Evolutionary conservation across 495 filamentous ascomycete species (phyloP).

Genomic region (Cenococcum geophilum): DNA sequence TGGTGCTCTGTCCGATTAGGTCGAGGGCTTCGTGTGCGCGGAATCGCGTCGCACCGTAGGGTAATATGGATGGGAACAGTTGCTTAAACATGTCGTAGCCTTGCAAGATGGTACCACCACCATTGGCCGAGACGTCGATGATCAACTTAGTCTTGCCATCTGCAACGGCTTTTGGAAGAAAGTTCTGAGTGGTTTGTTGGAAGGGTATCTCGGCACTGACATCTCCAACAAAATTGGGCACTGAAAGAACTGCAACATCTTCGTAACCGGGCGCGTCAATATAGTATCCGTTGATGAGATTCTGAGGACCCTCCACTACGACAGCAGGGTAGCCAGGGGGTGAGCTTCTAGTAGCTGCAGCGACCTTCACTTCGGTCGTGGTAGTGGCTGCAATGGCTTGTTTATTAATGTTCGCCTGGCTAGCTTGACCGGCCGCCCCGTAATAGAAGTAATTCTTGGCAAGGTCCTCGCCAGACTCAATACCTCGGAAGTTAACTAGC

Average conservation of each 20-base stretch:
- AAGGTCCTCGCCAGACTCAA: conserved; percentile 20
- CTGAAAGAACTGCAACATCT: conserved; percentile 42
- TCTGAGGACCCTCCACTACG: conserved; percentile 41
- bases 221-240: conserved; percentile 32
- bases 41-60: conserved; percentile 44
- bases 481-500: conserved; percentile 10
- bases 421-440: background rate
- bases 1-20: conserved; percentile 43
- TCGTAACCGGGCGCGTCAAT: conserved; percentile 43
- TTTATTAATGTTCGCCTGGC: background rate
- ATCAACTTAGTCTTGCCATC: conserved; percentile 38
- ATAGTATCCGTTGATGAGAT: conserved; percentile 45
- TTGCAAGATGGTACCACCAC: conserved; percentile 37
- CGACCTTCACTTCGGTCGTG: background rate
- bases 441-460: conserved; percentile 14
- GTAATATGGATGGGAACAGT: conserved; percentile 42
- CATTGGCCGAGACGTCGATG: conserved; percentile 37
- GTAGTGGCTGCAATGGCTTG: too few species aligned
- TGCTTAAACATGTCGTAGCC: conserved; percentile 42
- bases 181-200: conserved; percentile 37
- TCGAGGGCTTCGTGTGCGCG: conserved; percentile 42
- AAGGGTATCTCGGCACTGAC: conserved; percentile 33
- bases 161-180: conserved; percentile 38
- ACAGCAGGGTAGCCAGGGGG: conserved; percentile 47
- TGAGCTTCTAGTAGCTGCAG: conserved; percentile 7